Conservation (phyloP, 148 eudicot species). For the Chenopodium quinoa region DNA sequence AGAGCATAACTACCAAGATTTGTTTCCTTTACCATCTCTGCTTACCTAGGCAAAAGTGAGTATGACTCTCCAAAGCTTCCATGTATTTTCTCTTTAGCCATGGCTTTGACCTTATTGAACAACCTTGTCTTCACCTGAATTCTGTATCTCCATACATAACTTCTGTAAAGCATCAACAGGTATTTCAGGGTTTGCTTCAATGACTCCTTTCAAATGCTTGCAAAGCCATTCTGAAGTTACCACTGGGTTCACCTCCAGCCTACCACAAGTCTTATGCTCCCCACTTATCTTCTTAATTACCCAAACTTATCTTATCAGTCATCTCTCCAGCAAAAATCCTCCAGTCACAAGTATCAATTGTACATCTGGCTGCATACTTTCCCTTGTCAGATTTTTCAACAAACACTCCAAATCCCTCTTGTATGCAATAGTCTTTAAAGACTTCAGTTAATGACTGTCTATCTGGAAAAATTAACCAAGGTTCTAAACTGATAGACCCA, state of each 20-base stretch:
- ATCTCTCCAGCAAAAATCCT: neutral
- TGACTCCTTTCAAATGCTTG: neutral
- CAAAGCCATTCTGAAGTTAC: neutral
- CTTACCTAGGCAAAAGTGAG: no score
- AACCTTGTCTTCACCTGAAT: no score
- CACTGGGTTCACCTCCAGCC: neutral
- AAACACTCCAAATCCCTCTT: no score
- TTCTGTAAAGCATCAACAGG: no score
- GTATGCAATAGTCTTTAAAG: neutral
- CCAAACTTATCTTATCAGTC: neutral
- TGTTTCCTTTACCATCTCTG: no score
- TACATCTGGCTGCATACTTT: neutral
- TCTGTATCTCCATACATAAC: no score
- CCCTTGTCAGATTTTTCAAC: no score
- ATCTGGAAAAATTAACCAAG: neutral
- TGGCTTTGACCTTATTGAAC: no score
- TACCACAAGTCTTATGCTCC: neutral
- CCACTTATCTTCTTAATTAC: neutral
- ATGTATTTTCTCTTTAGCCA: no score
- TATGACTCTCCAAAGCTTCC: no score
- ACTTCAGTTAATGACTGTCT: neutral
- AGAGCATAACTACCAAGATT: no score
- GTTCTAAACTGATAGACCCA: neutral
- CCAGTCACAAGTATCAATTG: neutral
- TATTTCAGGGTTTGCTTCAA: no score